Evolutionary conservation across 176 grass and related monocot genomes (phyloP), one percentile per base, ranked within the genome.

Genomic region (Dendrocalamus sinicus): DNA sequence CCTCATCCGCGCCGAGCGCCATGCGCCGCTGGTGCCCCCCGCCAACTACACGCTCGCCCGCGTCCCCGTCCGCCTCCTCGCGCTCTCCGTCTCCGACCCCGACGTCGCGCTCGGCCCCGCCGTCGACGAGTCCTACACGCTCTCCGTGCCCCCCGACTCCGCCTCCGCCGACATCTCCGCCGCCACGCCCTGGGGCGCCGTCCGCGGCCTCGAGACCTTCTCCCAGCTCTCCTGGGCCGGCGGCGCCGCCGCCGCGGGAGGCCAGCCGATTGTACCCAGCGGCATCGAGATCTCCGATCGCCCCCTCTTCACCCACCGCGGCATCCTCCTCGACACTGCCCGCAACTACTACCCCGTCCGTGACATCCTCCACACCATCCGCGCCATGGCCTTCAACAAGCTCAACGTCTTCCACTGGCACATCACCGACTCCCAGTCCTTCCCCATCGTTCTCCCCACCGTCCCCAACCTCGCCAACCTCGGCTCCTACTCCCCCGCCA

Each of bases 331-430:
- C 45, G 96, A 95, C 86, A 95, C 96, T 58, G 79, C 93, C 6
- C 85, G 93, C 59, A 98, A 92, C 15, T 98, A 78, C 90, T 95
- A 94, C 84, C 81, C 91, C n/a, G 91, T 98, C 8, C 67, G 73
- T 7, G 93, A 93, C 66, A 91, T 98, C 86, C 69, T 98, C 15
- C 89, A 80, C 65, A 95, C 93, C 75, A 74, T 98, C 74, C 91
- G 93, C 43, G 96, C 93, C 77, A 95, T 98, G 93, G 92, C 86
- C 24, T 81, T 89, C 87, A 95, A 95, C 88, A 95, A 98, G 93
- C 90, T 98, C 84, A 98, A 98, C 58, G 90, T 98, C 70, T 94
- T 95, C 85, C 93, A 98, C 50, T 94, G 91, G 96, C 96, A 98
- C 88, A 85, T 98, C 90, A 92, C 96, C 9, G 96, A 98, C 72